phyloP scores from a whole-genome alignment of 768 basidiomycete species.

The Boletus patriciae region DNA sequence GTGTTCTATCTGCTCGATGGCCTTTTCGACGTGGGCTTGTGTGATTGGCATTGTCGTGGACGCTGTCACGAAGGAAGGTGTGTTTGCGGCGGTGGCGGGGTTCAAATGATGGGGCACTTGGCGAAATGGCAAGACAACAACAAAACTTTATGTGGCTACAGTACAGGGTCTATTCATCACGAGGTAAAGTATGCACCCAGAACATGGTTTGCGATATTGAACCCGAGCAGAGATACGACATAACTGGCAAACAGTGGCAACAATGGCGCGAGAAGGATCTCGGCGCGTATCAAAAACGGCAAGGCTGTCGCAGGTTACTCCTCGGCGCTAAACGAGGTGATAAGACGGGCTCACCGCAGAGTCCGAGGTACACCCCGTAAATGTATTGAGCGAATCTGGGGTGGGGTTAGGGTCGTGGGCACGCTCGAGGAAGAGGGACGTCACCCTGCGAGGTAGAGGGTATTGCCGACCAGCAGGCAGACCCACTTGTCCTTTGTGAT shows the following conservation, averaged over 20 bases:
- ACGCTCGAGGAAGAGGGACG: slow-evolving; percentile 25
- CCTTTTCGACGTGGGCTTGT: slow-evolving; percentile 36
- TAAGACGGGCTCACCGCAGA: slow-evolving; percentile 56
- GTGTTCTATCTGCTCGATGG: slow-evolving; percentile 40
- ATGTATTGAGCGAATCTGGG: slow-evolving; percentile 84
- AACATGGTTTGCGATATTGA: slow-evolving; percentile 86
- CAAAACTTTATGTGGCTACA: slow-evolving; percentile 11
- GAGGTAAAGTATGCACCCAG: slow-evolving; percentile 76
- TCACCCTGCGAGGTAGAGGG: slow-evolving; percentile 70
- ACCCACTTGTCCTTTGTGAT: slow-evolving; percentile 87
- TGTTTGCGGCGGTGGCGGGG: slow-evolving; percentile 25
- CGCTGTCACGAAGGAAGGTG: slow-evolving; percentile 9
- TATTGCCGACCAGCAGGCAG: slow-evolving; percentile 92
- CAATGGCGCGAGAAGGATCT: slow-evolving; percentile 87
- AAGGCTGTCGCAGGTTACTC: slow-evolving; percentile 51
- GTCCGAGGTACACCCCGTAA: slow-evolving; percentile 87
- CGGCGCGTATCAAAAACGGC: slow-evolving; percentile 91
- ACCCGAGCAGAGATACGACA: slow-evolving; percentile 82
- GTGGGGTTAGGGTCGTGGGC: slow-evolving; percentile 6
- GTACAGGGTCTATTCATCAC: slow-evolving; percentile 14
- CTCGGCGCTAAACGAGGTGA: slow-evolving; percentile 1
- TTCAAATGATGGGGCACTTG: slow-evolving; percentile 24
- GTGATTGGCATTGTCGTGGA: slow-evolving; percentile 33
- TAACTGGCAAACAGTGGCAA: slow-evolving; percentile 86
- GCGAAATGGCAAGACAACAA: not conserved